Evolutionary conservation across 139 green algal species (phyloP).

Genomic region (Pleodorina starrii): DNA sequence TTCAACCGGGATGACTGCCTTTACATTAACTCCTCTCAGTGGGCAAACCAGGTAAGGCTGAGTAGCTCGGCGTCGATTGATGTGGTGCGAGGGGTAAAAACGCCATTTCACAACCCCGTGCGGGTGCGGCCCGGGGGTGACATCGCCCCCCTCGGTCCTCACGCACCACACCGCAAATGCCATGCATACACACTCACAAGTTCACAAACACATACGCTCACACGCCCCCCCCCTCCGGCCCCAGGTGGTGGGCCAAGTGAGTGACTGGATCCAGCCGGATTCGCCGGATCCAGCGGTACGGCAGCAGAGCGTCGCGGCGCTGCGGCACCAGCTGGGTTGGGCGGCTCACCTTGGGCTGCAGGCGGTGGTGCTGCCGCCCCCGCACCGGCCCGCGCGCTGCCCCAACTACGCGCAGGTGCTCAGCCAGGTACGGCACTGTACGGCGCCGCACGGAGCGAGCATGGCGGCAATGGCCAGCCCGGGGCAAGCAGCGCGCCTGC

Average conservation of each 20-base stretch:
- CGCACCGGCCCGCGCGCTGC: slow-evolving; percentile 48
- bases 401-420: slow-evolving; percentile 86
- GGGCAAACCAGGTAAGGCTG: slow-evolving; percentile 52
- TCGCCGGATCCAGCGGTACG: slow-evolving; percentile 58
- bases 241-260: slow-evolving; percentile 86
- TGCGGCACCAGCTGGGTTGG: slow-evolving; percentile 93
- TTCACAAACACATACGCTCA: too few species aligned
- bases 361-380: slow-evolving; percentile 83
- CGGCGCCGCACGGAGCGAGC: too few species aligned
- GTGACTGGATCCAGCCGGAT: slow-evolving; percentile 89
- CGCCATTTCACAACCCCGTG: too few species aligned
- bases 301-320: slow-evolving; percentile 67
- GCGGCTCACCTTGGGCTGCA: slow-evolving; percentile 93
- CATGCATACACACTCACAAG: too few species aligned
- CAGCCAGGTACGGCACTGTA: slow-evolving; percentile 62
- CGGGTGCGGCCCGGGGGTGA: too few species aligned
- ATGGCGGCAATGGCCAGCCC: too few species aligned
- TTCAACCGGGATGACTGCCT: slow-evolving; percentile 80
- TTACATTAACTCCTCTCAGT: slow-evolving; percentile 72
- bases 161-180: too few species aligned
- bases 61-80: too few species aligned
- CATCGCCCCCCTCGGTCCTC: too few species aligned
- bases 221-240: too few species aligned
- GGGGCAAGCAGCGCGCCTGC: too few species aligned
- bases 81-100: too few species aligned